Evolutionary conservation across 768 basidiomycete species (phyloP).

Genomic region (Amanita rubescens): DNA sequence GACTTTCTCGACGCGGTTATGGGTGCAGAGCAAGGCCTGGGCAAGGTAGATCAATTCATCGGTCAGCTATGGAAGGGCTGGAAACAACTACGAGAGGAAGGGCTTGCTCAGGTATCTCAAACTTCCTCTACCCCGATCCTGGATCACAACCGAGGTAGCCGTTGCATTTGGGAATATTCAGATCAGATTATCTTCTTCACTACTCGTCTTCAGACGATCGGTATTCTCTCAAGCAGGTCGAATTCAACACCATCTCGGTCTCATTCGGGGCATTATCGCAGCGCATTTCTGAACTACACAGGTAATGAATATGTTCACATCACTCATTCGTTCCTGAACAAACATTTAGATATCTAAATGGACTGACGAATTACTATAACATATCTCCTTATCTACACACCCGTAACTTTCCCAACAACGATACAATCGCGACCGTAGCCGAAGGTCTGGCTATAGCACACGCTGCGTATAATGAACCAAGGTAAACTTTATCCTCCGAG

Average conservation of each 20-base stretch:
- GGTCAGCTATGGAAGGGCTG: conserved; percentile 82
- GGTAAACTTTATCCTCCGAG: conserved; percentile 27
- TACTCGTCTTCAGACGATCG: conserved; percentile 23
- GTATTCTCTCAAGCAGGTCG: conserved; percentile 46
- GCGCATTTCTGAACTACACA: conserved; percentile 62
- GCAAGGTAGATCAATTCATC: conserved; percentile 81
- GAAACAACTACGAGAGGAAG: conserved; percentile 65
- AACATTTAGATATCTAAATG: conserved; percentile 52
- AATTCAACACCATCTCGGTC: conserved; percentile 95
- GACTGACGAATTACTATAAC: conserved; percentile 61
- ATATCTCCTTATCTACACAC: conserved; percentile 43
- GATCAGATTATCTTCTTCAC: conserved; percentile 95
- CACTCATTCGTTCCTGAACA: neutral
- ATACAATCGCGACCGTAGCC: conserved; percentile 62
- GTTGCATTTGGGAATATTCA: conserved; percentile 82
- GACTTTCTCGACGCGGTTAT: conserved; percentile 79
- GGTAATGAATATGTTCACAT: conserved; percentile 35
- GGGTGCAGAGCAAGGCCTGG: conserved; percentile 71
- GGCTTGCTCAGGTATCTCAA: conserved; percentile 34
- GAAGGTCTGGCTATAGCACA: conserved; percentile 78
- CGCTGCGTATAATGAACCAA: conserved; percentile 51
- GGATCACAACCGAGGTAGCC: conserved; percentile 37
- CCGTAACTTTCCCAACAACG: conserved; percentile 65
- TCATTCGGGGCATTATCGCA: conserved; percentile 83
- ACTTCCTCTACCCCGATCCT: neutral